These are phyloP conservation scores for Solanum okadae DNA, from an alignment of 257 asterid species.

Conservation along the genomic window DNA sequence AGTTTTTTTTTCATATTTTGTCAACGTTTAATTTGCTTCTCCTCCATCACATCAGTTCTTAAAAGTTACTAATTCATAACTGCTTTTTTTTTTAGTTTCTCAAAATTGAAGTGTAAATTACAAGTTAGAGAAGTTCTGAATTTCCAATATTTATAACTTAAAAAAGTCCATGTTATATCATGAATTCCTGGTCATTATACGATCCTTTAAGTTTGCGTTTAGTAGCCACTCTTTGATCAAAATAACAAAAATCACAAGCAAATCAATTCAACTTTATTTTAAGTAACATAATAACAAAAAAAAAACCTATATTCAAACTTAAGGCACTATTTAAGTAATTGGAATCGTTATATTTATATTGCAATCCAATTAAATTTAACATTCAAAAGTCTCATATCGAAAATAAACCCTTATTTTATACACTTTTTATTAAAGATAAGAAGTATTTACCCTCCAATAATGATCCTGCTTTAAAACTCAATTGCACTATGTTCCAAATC, in stretches of 20 bases:
- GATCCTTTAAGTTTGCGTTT: not conserved
- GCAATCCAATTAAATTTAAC: accelerated
- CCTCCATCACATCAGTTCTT: not conserved
- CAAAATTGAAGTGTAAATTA: not conserved
- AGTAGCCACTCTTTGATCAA: not conserved
- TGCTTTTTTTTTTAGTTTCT: not conserved
- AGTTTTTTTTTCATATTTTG: not conserved
- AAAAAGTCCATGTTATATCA: not conserved
- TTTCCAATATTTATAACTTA: not conserved
- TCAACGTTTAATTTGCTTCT: not conserved
- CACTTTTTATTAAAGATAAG: no score
- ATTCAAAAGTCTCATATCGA: accelerated
- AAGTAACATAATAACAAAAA: not conserved
- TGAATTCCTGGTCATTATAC: not conserved
- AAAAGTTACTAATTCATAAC: not conserved
- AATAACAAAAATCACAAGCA: not conserved
- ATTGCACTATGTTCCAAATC: not conserved
- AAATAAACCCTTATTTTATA: accelerated
- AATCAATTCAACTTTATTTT: not conserved
- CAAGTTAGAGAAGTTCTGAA: not conserved
- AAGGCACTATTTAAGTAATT: not conserved
- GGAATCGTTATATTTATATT: accelerated
- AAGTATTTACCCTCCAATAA: not conserved
- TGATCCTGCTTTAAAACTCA: not conserved
- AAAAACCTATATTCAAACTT: not conserved